Conservation (phyloP, 768 basidiomycete species). For the Leccinum variicolor region DNA sequence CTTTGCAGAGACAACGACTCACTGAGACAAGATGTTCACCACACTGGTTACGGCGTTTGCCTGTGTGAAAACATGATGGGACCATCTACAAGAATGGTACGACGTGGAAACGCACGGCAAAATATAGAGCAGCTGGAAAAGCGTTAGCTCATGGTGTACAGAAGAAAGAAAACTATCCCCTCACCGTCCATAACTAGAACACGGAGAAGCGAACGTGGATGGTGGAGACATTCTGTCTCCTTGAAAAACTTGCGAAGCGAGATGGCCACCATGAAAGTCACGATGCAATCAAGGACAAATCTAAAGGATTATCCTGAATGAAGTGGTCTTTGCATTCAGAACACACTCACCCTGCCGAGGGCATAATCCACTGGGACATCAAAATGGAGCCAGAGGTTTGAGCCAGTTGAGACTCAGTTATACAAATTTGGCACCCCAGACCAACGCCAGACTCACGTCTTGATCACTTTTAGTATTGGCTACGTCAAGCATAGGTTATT, state of each 20-base stretch:
- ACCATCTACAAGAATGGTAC: not conserved
- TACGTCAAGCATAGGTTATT: not conserved
- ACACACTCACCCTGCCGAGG: not conserved
- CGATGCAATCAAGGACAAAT: not conserved
- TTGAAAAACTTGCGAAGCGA: conserved; percentile 1
- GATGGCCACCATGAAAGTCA: not conserved
- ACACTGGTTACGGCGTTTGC: not conserved
- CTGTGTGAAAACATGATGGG: not conserved
- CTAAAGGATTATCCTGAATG: not conserved
- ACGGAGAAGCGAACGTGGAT: not conserved
- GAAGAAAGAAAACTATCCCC: not conserved
- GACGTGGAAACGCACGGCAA: not conserved
- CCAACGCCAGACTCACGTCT: too few species aligned
- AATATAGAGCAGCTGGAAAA: not conserved
- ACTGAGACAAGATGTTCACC: not conserved
- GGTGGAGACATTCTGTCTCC: not conserved
- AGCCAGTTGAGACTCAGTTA: not conserved
- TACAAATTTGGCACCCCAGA: not conserved
- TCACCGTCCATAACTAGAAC: conserved; percentile 7
- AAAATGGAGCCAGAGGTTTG: not conserved
- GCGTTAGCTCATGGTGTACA: not conserved
- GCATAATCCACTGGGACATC: not conserved
- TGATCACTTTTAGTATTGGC: not conserved
- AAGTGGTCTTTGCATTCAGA: not conserved
- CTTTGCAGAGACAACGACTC: not conserved